Base-by-base conservation (phyloP, 768 basidiomycete genomes). In the Leccinum uliginosum region DNA sequence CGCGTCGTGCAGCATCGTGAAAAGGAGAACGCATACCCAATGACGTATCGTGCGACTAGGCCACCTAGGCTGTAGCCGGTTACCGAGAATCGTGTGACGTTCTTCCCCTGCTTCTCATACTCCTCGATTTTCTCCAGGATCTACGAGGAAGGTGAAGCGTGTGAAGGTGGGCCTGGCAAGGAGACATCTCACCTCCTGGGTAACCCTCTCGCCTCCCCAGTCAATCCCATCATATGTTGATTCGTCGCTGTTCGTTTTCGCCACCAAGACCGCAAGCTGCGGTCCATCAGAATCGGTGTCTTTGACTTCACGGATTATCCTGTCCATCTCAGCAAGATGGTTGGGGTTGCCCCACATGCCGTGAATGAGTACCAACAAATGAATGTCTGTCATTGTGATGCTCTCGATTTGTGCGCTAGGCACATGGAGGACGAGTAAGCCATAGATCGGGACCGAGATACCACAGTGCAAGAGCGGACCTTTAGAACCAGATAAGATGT, bases 11-110 rank as follows among this genome's bases (percentile, higher is more conserved):
- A 15, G 12, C 21, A 15, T 29, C 24, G 11, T 2, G 44, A 19
- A 26, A 8, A 50, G 24, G 17, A 32, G n/a, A 19, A n/a, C 9
- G 69, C 76, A 63, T 57, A 83, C 80, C 87, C 91, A 51, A 93
- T 74, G 38, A 86, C 78, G 69, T 92, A 93, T 15, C 93, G 85
- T 15, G 88, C 83, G 9, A 95, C 75, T 2, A 95, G 78, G 1
- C 93, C 93, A 2, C 93, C 93, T 11, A 95, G 77, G 35, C 78
- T 80, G 70, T 95, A 94, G 1, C 93, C 93, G 2, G 82, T 83
- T 5, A 87, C 75, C 11, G 88, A 91, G 64, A 93, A 86, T 30
- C 80, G 80, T 56, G 79, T 80, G 6, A 94, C 88, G 15, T 69
- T 78, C 59, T 76, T 78, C 6, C 82, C 85, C 14, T 81, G 75